Percentiles rank a stretch among this genome's conserved stretches.
Conservation (phyloP, 1,139 yeast genomes). For the Kurtzmaniella quercitrusa region DNA sequence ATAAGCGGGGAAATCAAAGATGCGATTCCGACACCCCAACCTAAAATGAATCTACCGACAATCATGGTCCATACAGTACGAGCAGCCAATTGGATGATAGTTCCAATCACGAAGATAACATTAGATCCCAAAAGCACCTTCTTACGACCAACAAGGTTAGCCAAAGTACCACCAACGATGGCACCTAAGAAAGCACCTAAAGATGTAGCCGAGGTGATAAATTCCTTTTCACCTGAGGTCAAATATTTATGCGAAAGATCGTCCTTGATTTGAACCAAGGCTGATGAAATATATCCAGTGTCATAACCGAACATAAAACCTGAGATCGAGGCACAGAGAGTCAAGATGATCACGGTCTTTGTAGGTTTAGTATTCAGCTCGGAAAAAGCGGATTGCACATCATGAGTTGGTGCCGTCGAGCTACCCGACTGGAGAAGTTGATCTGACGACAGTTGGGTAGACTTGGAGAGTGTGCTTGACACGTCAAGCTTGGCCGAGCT, state of each 20-base stretch:
- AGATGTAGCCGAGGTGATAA: constrained; percentile 93
- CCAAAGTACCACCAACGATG: constrained; percentile 68
- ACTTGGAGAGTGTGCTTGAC: constrained; percentile 4
- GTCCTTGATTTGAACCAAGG: constrained; percentile 77
- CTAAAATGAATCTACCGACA: constrained; percentile 85
- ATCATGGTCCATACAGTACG: constrained; percentile 87
- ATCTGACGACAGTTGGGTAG: constrained; percentile 3
- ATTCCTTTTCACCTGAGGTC: constrained; percentile 75
- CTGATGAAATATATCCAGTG: constrained; percentile 93
- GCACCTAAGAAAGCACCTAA: constrained; percentile 87
- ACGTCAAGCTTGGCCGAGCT: constrained; percentile 3
- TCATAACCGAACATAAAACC: constrained; percentile 97
- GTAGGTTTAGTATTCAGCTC: constrained; percentile 46
- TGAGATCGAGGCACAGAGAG: constrained; percentile 80
- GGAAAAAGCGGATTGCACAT: constrained; percentile 6
- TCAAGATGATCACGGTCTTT: constrained; percentile 60
- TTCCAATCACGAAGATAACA: constrained; percentile 74
- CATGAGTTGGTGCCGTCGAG: background rate
- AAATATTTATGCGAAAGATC: constrained; percentile 52
- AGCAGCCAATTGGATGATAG: constrained; percentile 77
- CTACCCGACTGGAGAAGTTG: background rate
- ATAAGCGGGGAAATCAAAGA: constrained; percentile 87
- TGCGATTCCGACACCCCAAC: constrained; percentile 95
- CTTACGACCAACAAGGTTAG: constrained; percentile 38
- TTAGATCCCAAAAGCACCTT: constrained; percentile 41